Evolutionary conservation across 768 basidiomycete species (phyloP).

Genomic region (Artomyces pyxidatus): DNA sequence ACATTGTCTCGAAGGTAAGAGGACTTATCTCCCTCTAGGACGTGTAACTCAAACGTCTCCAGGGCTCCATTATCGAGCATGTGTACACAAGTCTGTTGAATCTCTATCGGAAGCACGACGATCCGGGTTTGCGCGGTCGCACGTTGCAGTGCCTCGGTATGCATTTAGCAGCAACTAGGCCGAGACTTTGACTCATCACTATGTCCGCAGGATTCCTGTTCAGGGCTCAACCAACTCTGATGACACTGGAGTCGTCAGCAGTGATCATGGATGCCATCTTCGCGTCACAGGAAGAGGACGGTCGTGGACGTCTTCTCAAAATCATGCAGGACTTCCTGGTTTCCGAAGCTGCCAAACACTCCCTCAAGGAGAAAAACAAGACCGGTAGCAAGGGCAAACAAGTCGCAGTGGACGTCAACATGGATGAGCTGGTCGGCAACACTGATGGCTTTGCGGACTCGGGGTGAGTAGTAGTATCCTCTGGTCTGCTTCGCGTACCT

Average conservation of each 20-base stretch:
- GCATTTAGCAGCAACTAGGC: constrained; percentile 15
- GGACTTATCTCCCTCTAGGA: neutral
- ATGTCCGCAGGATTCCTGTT: constrained; percentile 72
- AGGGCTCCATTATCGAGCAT: constrained; percentile 76
- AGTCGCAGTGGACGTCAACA: constrained; percentile 52
- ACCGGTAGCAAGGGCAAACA: constrained; percentile 31
- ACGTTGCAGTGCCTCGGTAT: constrained; percentile 86
- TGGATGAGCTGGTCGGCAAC: constrained; percentile 92
- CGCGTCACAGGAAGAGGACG: constrained; percentile 60
- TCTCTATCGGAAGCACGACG: constrained; percentile 60
- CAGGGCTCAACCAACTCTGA: constrained; percentile 84
- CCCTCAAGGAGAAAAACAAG: constrained; percentile 57
- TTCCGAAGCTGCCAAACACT: constrained; percentile 74
- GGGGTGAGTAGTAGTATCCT: constrained; percentile 61
- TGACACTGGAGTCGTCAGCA: constrained; percentile 74
- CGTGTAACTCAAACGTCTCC: neutral
- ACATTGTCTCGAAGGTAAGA: constrained; percentile 11
- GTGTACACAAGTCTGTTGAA: constrained; percentile 67
- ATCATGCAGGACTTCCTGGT: constrained; percentile 90
- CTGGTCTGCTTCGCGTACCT: neutral
- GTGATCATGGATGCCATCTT: constrained; percentile 89
- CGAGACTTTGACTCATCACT: neutral
- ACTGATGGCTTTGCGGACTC: constrained; percentile 96
- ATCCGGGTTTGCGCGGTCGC: constrained; percentile 54
- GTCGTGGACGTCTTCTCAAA: constrained; percentile 64